Conservation (phyloP, 352 stramenopile species). For the Elongisporangium undulatum region DNA sequence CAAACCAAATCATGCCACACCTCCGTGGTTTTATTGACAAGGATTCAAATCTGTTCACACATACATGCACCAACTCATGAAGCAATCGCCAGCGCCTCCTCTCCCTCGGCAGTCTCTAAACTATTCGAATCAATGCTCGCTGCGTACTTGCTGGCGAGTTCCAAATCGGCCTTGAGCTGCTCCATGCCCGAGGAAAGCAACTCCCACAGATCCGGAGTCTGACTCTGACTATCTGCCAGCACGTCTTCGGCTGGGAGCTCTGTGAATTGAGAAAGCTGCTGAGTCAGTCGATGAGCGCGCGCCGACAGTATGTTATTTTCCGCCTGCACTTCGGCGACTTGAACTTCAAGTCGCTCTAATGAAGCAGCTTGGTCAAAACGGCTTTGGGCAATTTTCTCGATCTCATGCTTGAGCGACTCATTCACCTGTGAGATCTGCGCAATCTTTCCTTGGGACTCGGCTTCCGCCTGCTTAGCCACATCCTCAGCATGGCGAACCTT, state of each 20-base stretch:
- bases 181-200: conserved; percentile 85
- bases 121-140: conserved; percentile 64
- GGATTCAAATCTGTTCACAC: background rate
- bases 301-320: conserved; percentile 84
- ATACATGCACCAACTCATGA: conserved; percentile 17
- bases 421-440: conserved; percentile 57
- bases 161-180: conserved; percentile 83
- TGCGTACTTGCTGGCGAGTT: conserved; percentile 84
- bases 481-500: conserved; percentile 55
- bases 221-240: conserved; percentile 42
- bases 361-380: conserved; percentile 62
- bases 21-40: conserved; percentile 3
- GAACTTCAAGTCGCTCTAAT: conserved; percentile 62
- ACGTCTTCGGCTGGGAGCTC: conserved; percentile 70
- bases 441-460: conserved; percentile 63
- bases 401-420: conserved; percentile 49
- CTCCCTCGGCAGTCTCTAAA: conserved; percentile 29
- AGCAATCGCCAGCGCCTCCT: conserved; percentile 51
- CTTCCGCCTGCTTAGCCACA: conserved; percentile 52
- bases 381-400: conserved; percentile 53
- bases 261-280: conserved; percentile 83
- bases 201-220: conserved; percentile 79
- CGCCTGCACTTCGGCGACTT: conserved; percentile 73
- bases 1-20: conserved; percentile 1
- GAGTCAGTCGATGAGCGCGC: conserved; percentile 67